phyloP scores from a whole-genome alignment of 1,284 basidiomycete species.

The Boletus semigastroideus region DNA sequence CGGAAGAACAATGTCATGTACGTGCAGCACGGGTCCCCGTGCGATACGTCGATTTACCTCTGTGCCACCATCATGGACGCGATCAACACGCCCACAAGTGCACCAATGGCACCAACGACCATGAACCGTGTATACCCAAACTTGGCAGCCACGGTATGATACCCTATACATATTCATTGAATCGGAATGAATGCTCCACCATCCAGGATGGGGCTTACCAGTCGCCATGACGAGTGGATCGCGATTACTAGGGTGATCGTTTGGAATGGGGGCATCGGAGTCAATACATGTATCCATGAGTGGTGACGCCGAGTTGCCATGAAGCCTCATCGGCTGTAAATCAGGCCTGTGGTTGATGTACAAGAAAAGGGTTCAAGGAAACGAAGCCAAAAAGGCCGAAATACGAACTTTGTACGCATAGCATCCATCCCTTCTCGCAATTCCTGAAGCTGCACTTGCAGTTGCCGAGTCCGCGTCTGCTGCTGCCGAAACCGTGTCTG shows the following conservation, averaged over 20 bases:
- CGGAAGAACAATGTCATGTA: too few species aligned
- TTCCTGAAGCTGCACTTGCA: too few species aligned
- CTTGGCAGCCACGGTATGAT: slow-evolving; percentile 38
- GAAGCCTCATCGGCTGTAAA: too few species aligned
- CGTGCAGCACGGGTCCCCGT: too few species aligned
- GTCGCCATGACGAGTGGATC: not conserved
- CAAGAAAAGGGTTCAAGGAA: too few species aligned
- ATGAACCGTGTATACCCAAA: slow-evolving; percentile 65
- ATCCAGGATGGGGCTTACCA: not conserved
- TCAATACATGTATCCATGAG: not conserved
- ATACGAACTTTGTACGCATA: too few species aligned
- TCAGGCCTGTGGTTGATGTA: too few species aligned
- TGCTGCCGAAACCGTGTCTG: too few species aligned
- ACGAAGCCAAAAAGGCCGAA: too few species aligned
- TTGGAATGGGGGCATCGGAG: not conserved
- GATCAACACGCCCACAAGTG: slow-evolving; percentile 58
- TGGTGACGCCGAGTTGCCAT: not conserved
- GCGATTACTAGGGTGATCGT: not conserved
- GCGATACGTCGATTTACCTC: slow-evolving; percentile 12
- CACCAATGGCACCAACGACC: slow-evolving; percentile 60
- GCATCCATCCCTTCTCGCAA: too few species aligned
- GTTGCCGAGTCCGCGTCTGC: too few species aligned
- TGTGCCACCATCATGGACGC: slow-evolving; percentile 43
- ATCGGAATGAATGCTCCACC: not conserved
- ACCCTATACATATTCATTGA: not conserved